phyloP scores from a whole-genome alignment of 805 yeast species.

The Starmerella cellae region DNA sequence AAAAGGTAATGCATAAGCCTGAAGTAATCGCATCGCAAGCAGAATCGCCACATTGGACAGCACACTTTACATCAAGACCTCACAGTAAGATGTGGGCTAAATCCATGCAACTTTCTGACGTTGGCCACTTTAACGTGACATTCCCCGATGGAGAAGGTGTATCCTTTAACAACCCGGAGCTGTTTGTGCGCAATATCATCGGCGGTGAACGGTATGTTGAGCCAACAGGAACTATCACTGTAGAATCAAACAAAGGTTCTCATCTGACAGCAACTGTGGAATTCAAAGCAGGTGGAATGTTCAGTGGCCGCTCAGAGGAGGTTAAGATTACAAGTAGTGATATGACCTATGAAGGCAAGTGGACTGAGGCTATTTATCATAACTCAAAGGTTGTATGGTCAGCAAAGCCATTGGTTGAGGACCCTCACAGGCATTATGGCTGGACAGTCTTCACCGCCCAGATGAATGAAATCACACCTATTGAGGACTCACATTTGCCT shows the following conservation, averaged over 20 bases:
- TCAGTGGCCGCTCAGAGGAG: conserved; percentile 69
- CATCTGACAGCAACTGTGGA: conserved; percentile 48
- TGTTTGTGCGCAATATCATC: conserved; percentile 69
- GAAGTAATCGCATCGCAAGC: conserved; percentile 68
- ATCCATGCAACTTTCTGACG: conserved; percentile 66
- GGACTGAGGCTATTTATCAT: conserved; percentile 46
- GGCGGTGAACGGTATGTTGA: conserved; percentile 94
- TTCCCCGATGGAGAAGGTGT: conserved; percentile 53
- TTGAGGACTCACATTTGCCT: conserved; percentile 54
- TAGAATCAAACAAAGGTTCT: conserved; percentile 52
- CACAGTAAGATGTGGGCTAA: conserved; percentile 93
- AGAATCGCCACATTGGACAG: conserved; percentile 57
- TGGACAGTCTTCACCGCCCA: conserved; percentile 72
- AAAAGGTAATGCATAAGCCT: conserved; percentile 83
- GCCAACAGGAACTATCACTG: conserved; percentile 56
- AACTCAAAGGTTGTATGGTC: conserved; percentile 45
- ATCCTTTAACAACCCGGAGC: conserved; percentile 72
- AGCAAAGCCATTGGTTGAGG: conserved; percentile 48
- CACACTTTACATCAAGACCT: conserved; percentile 31
- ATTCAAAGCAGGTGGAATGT: conserved; percentile 73
- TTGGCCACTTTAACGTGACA: conserved; percentile 51
- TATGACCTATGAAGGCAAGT: conserved; percentile 44
- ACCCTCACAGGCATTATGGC: conserved; percentile 59
- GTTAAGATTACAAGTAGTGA: conserved; percentile 26
- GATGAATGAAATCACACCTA: conserved; percentile 60